A percentile compares a stretch with the other conserved stretches of the same genome.
Conservation (phyloP, 1,139 yeast species). For the Debaryomyces psychrophilus region DNA sequence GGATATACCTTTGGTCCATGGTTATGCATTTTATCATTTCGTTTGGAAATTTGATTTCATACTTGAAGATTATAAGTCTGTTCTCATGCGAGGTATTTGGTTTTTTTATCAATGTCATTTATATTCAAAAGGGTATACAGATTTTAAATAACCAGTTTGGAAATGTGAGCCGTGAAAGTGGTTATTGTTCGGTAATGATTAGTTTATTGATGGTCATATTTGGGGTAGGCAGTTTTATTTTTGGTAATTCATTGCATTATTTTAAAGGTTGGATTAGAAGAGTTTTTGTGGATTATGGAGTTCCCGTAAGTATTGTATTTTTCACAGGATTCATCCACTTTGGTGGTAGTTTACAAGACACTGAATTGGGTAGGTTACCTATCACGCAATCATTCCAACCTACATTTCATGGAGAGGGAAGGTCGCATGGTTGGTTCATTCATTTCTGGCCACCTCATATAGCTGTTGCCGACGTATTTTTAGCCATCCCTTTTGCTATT, state of each 20-base stretch:
- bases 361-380: conserved; percentile 63
- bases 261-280: conserved; percentile 64
- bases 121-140: conserved; percentile 88
- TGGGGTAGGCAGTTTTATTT: conserved; percentile 66
- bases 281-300: conserved; percentile 81
- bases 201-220: conserved; percentile 74
- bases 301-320: conserved; percentile 80
- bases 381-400: conserved; percentile 78
- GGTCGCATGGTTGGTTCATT: conserved; percentile 72
- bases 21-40: conserved; percentile 77
- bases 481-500: conserved; percentile 91
- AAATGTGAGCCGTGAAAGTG: conserved; percentile 50
- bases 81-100: conserved; percentile 96
- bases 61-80: conserved; percentile 71
- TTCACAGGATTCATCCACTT: conserved; percentile 92
- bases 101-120: conserved; percentile 85
- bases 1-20: conserved; percentile 94
- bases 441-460: conserved; percentile 72
- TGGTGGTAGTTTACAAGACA: conserved; percentile 67
- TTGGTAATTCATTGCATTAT: conserved; percentile 64
- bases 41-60: conserved; percentile 66
- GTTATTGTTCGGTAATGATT: conserved; percentile 75
- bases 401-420: conserved; percentile 43
- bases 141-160: conserved; percentile 72
- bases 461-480: conserved; percentile 71